Evolutionary conservation across 23 red algal species (phyloP), one percentile per base, ranked within the genome.

Genomic region (Gracilaria gracilis): DNA sequence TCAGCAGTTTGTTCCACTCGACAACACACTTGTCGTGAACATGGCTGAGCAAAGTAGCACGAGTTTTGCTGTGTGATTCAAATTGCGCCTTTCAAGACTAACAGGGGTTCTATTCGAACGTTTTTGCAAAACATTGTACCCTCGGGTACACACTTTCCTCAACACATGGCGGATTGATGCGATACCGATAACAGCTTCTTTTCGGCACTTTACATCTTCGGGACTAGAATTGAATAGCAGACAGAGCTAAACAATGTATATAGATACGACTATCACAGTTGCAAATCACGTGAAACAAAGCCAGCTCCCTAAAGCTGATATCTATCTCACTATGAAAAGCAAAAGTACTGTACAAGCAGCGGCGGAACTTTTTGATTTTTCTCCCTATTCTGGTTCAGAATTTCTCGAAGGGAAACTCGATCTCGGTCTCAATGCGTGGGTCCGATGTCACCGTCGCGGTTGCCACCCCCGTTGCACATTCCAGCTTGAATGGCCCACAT

Each of bases 1-100:
- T 27, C 65, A 87, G 48, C 90, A 93, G 53, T 99, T 99, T 94
- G 75, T 88, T 53, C 97, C 97, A 0, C 39, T 99, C 15, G 72
- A 84, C 67, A 84, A 92, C 64, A 95, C 91, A 21, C 36, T 96
- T 44, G 71, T 99, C 35, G 74, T 95, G 29, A 93, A 99, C 55
- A 50, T 88, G 53, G 86, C 79, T n/a, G 33, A 79, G 20, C 47
- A 66, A 53, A 96, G 80, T 21, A 94, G 82, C 75, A 82, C 53
- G 4, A 87, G 44, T 57, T 94, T 94, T 71, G 49, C 67, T 67
- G 91, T 82, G n/a, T 94, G 75, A 87, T 75, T 23, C 35, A 19
- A 13, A 46, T 12, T 13, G 53, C 9, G 77, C 51, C 39, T 93
- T 81, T n/a, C 37, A 14, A 27, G 9, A 36, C 91, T 46, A 46